Percentiles rank a stretch among this genome's conserved stretches.
These are phyloP conservation scores for Neurospora intermedia DNA, from an alignment of 495 filamentous ascomycete species.

Conservation along the genomic window DNA sequence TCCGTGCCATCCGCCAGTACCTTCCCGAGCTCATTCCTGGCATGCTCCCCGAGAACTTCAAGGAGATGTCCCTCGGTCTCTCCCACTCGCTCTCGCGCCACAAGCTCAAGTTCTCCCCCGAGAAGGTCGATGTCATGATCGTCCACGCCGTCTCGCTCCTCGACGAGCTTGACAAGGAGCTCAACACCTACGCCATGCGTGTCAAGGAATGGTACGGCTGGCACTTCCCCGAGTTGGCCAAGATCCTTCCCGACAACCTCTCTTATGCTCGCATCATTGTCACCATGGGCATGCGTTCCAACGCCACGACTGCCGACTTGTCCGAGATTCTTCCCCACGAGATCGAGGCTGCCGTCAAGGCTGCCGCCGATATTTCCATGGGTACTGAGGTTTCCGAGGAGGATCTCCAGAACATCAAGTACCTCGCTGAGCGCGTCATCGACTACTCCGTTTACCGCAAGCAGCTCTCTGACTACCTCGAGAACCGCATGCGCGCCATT, in stretches of 20 bases:
- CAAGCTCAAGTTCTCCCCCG: constrained; percentile 96
- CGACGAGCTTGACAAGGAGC: constrained; percentile 95
- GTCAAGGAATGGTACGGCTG: constrained; percentile 99
- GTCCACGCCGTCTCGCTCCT: constrained; percentile 90
- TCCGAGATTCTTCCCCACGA: constrained; percentile 92
- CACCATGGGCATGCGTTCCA: constrained; percentile 75
- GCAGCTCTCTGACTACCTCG: constrained; percentile 79
- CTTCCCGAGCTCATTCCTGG: constrained; percentile 85
- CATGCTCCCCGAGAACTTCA: constrained; percentile 71
- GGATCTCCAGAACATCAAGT: constrained; percentile 82
- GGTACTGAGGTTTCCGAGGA: constrained; percentile 88
- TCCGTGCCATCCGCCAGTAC: constrained; percentile 86
- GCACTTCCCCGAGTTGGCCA: constrained; percentile 97
- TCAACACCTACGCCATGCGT: constrained; percentile 97
- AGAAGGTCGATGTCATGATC: constrained; percentile 99
- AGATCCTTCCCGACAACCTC: constrained; percentile 95
- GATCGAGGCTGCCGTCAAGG: constrained; percentile 84
- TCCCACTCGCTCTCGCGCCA: constrained; percentile 97
- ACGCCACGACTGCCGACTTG: constrained; percentile 65
- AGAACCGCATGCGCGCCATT: constrained; percentile 91
- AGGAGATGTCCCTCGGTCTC: constrained; percentile 88
- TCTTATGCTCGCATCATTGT: constrained; percentile 84
- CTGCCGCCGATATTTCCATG: constrained; percentile 93
- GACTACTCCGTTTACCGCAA: constrained; percentile 79
- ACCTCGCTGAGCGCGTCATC: constrained; percentile 88